Conservation (phyloP, 202 grass and related monocot species). For the Saccharum hybrid region DNA sequence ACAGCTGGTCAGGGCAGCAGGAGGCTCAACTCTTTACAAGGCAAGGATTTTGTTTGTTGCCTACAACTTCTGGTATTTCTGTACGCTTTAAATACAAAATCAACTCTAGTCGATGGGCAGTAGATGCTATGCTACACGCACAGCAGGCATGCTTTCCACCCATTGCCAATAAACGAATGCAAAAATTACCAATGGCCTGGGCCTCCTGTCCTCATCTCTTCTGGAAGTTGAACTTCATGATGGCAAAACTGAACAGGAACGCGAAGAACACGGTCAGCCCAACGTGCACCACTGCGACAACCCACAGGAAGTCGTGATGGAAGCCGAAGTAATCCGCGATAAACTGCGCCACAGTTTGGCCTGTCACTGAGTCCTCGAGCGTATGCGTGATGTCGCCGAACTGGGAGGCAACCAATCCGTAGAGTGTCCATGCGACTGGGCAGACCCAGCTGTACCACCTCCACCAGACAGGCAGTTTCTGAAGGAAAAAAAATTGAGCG, state of each 20-base stretch:
- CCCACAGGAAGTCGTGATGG: constrained; percentile 55
- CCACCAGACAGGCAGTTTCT: constrained; percentile 85
- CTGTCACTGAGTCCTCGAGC: accelerated
- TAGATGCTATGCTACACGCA: neutral
- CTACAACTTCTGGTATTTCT: constrained; percentile 33
- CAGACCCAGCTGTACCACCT: constrained; percentile 81
- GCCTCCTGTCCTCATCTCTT: constrained; percentile 51
- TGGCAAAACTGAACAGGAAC: constrained; percentile 72
- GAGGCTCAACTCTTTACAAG: constrained; percentile 16
- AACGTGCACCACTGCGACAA: constrained; percentile 57
- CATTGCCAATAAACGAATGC: constrained; percentile 21
- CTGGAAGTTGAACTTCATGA: constrained; percentile 87
- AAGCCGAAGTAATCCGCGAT: constrained; percentile 59
- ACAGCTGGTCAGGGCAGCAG: constrained; percentile 32
- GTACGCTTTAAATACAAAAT: constrained; percentile 40
- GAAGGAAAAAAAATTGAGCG: constrained; percentile 11
- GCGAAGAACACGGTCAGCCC: constrained; percentile 56
- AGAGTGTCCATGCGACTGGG: constrained; percentile 77
- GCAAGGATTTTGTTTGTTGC: constrained; percentile 26
- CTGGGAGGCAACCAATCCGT: constrained; percentile 71
- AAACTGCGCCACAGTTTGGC: constrained; percentile 41
- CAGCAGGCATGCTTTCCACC: neutral
- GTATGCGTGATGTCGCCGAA: constrained; percentile 46
- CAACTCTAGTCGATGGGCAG: constrained; percentile 15
- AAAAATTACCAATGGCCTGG: constrained; percentile 28